Evolutionary conservation across 139 green algal genomes (phyloP), one percentile per base, ranked within the genome.

Genomic region (Gonium pectorale): DNA sequence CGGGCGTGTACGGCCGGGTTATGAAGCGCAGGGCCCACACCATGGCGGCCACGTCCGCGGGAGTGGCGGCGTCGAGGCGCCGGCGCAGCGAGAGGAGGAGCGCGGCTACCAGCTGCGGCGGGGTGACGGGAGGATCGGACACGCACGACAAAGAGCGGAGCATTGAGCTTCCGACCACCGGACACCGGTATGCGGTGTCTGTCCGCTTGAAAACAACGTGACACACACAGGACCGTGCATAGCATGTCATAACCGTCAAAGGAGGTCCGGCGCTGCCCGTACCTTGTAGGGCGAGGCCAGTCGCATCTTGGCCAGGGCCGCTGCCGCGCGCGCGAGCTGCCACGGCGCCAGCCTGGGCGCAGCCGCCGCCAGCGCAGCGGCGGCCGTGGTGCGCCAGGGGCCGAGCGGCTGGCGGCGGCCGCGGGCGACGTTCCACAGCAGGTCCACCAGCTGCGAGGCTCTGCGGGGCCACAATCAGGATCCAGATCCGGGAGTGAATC

Each of bases 11-110:
- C 26, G 59, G 75, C 15, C 13, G 38, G 17, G 59, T 35, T 1
- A 82, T 43, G 75, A 70, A 82, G 22, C 35, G 75, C 38, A 82
- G 41, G 17, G 59, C 75, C 75, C 75, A 82, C 59, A 82, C 59
- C 33, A 71, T 19, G 0, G 59, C 59, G 29, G 75, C 75, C 59
- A 82, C 59, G 41, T 82, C 75, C 26, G 59, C 41, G 4, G 75
- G 26, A 17, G 13, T 37, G 22, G 75, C 40, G 40, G 17, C 17
- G n/a, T 8, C 22, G 19, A 82, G 74, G 0, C 22, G 41, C 26
- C 29, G 5, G 13, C 59, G 54, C 29, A 81, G 41, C 29, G 52
- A 8, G 7, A 17, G 11, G 29, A 82, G 59, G 3, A 82, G 49
- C 71, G 24, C 33, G 31, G 22, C 17, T 19, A 64, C 46, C 31